Percentiles rank a stretch among this genome's conserved stretches.
These are phyloP conservation scores for Scutellaria minor DNA, from an alignment of 257 asterid species.

Conservation along the genomic window DNA sequence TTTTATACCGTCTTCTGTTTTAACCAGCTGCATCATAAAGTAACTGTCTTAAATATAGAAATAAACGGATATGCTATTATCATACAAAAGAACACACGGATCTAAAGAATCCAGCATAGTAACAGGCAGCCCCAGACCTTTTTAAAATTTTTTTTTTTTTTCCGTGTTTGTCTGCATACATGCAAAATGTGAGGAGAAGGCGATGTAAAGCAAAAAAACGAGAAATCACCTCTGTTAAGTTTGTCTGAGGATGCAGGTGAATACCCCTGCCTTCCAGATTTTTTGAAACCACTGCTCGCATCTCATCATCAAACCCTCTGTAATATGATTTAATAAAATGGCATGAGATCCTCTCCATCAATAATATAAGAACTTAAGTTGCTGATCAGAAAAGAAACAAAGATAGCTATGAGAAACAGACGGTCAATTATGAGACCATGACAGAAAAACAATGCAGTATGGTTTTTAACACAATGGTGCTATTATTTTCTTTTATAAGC, in stretches of 20 bases:
- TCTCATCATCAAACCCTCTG: conserved; percentile 99
- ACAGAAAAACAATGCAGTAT: not conserved
- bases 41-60: conserved; percentile 24
- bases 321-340: conserved; percentile 23
- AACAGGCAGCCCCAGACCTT: not conserved
- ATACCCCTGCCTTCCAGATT: conserved; percentile 97
- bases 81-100: not conserved
- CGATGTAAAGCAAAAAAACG: not conserved
- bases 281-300: conserved; percentile 89
- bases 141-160: not conserved
- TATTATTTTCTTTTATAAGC: not conserved
- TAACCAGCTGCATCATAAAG: conserved; percentile 67
- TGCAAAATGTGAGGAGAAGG: conserved; percentile 7
- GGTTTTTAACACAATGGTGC: conserved; percentile 5
- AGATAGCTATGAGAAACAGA: not conserved
- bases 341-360: conserved; percentile 12
- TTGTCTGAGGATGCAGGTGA: conserved; percentile 78
- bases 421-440: not conserved
- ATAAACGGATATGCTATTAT: conserved; percentile 14
- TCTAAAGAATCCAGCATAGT: conserved; percentile 1
- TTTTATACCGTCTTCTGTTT: conserved; percentile 77
- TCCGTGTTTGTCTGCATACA: not conserved
- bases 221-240: conserved; percentile 73
- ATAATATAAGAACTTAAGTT: conserved; percentile 9
- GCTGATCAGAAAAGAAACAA: conserved; percentile 6